phyloP scores from a whole-genome alignment of 371 early-diverging fungal genomes.

The Mucor lusitanicus region DNA sequence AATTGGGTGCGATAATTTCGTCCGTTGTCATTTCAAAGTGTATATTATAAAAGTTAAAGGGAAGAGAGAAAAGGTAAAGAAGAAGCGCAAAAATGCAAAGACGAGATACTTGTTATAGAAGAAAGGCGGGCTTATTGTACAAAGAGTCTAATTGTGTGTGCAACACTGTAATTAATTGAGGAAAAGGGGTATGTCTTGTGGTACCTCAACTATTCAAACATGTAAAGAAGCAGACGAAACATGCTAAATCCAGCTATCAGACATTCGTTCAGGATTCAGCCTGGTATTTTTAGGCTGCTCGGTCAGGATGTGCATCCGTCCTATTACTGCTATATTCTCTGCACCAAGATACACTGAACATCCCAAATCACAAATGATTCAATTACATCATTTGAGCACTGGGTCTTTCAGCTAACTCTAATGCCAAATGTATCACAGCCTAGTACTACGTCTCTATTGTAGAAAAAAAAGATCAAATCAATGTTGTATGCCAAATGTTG shows the following conservation, averaged over 20 bases:
- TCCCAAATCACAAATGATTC: not conserved
- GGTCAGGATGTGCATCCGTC: not conserved
- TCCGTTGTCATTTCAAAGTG: conserved; percentile 8
- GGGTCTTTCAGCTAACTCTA: not conserved
- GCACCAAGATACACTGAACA: not conserved
- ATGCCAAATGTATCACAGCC: not conserved
- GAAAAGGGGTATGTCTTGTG: not conserved
- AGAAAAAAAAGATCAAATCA: not conserved
- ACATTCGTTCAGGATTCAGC: not conserved
- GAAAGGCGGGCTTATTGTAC: not conserved
- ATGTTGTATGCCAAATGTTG: not conserved
- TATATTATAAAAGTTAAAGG: conserved; percentile 1
- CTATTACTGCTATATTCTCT: not conserved
- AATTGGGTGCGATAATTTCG: conserved; percentile 27
- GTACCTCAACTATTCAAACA: not conserved
- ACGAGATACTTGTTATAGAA: not conserved
- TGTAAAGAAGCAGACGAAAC: not conserved
- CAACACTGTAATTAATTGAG: not conserved
- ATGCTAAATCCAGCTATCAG: not conserved
- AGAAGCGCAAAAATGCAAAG: conserved; percentile 10
- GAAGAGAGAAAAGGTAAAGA: not conserved
- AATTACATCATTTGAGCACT: not conserved
- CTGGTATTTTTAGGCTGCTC: not conserved
- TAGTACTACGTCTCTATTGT: not conserved
- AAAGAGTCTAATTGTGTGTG: conserved; percentile 3